Base-by-base conservation (phyloP, 345 rosid species). In the Salix arbutifolia region DNA sequence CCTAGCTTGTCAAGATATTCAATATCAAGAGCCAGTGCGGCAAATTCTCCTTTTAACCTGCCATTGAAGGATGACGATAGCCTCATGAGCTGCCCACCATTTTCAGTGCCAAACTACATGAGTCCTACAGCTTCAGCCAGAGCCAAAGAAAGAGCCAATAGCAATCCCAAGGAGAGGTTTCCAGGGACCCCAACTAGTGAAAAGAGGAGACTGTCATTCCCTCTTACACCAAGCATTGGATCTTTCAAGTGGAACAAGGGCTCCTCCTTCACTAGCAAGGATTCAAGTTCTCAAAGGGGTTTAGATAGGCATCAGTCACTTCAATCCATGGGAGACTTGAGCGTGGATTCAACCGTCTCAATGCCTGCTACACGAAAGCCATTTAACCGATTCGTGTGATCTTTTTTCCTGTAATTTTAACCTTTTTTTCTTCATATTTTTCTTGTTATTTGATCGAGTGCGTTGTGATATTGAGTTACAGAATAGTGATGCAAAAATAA, bases 311-410 rank as follows among this genome's bases (percentile, higher is more conserved):
- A 72, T 4, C 77, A 75, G 13, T 68, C 77, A 19, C 19, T 56
- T 53, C 72, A 87, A 65, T 92, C 97, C 40, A 26, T 87, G 25
- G 91, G 94, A 58, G 83, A 90, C 73, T 13, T 86, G 83, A 92
- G 98, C 71, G 88, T 87, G 72, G 91, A 93, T 84, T 93, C 99
- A 7, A 86, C 98, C 0, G 90, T 83, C 37, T 96, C 99, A 1
- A 87, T 94, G 94, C 98, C 96, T 69, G 91, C 90, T 18, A 78
- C 89, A 1, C 88, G 91, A 83, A 92, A 82, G 83, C 84, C 94
- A 64, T 96, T 96, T 93, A 96, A 93, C 91, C 82, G 98, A 90
- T 96, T 90, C 83, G 99, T 89, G 88, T 95, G 97, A 95, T 81
- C 79, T 81, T 26, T 53, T 44, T 70, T 58, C 23, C 8, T 5